phyloP scores from a whole-genome alignment of 805 yeast genomes.

The Teunomyces tritomae region DNA sequence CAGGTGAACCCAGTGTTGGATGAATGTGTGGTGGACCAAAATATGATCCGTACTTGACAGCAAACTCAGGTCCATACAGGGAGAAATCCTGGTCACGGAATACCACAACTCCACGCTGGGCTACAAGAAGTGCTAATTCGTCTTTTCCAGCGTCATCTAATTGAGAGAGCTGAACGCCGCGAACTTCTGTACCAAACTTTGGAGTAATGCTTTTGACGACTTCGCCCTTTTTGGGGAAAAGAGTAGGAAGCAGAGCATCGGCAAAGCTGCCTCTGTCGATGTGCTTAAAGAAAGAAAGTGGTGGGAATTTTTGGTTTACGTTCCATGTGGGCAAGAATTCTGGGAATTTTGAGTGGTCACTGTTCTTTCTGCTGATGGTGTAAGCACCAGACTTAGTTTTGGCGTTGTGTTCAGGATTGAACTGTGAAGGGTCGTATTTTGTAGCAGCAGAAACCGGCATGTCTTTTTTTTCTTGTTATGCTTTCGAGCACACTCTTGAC shows the following conservation, averaged over 20 bases:
- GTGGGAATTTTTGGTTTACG: constrained; percentile 28
- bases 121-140: constrained; percentile 30
- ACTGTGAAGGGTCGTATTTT: constrained; percentile 24
- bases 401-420: constrained; percentile 18
- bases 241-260: constrained; percentile 16
- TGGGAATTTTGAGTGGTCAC: constrained; percentile 21
- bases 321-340: constrained; percentile 36
- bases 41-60: constrained; percentile 55
- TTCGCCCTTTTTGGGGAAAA: constrained; percentile 17
- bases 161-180: constrained; percentile 29
- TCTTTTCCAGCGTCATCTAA: constrained; percentile 25
- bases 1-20: constrained; percentile 71
- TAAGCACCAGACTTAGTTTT: constrained; percentile 19
- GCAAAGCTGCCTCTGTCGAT: constrained; percentile 29
- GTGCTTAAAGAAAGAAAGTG: constrained; percentile 24
- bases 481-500: no score
- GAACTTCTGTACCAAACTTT: constrained; percentile 31
- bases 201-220: constrained; percentile 25
- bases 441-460: constrained; percentile 12
- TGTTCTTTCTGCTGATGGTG: constrained; percentile 23
- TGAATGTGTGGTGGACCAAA: constrained; percentile 73
- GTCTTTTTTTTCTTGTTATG: no score
- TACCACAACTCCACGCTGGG: constrained; percentile 33
- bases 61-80: constrained; percentile 43
- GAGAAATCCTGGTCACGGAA: constrained; percentile 33